Evolutionary conservation across 108 stramenopile genomes (phyloP).

Genomic region (Heterococcus sp.): DNA sequence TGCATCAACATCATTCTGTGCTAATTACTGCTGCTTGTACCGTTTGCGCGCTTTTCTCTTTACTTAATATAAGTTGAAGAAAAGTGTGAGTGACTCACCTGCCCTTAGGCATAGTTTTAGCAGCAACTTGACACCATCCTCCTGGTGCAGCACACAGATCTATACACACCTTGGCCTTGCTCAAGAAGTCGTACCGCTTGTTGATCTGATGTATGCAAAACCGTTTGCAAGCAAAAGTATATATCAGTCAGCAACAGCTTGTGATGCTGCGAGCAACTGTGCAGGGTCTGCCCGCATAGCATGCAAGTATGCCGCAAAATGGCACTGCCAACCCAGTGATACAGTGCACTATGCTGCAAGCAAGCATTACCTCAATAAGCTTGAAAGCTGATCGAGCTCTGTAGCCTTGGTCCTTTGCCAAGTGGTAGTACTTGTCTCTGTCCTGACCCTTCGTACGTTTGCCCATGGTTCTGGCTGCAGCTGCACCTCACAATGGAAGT

Average conservation of each 20-base stretch:
- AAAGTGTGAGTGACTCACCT: background rate
- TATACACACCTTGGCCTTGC: slow-evolving; percentile 70
- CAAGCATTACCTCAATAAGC: slow-evolving; percentile 61
- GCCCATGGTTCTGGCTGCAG: slow-evolving; percentile 37
- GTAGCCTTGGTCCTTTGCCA: slow-evolving; percentile 97
- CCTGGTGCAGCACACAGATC: slow-evolving; percentile 99
- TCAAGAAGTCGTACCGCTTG: slow-evolving; percentile 82
- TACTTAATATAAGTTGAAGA: too few species aligned
- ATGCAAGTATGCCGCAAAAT: background rate
- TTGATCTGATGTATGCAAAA: slow-evolving; percentile 75
- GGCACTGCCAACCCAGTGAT: background rate
- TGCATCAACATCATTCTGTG: too few species aligned
- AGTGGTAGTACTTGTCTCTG: slow-evolving; percentile 64
- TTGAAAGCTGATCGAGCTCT: slow-evolving; percentile 89
- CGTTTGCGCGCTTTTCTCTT: too few species aligned
- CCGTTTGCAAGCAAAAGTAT: background rate
- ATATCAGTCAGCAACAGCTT: background rate
- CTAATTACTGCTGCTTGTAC: too few species aligned
- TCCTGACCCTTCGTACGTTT: slow-evolving; percentile 53
- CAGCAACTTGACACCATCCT: slow-evolving; percentile 96
- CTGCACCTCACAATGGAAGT: too few species aligned
- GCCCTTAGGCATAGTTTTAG: slow-evolving; percentile 64
- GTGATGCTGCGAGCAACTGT: background rate
- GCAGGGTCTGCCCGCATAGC: background rate
- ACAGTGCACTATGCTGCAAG: background rate